phyloP scores from a whole-genome alignment of 306 rosid genomes.

The Dalbergia cultrata region DNA sequence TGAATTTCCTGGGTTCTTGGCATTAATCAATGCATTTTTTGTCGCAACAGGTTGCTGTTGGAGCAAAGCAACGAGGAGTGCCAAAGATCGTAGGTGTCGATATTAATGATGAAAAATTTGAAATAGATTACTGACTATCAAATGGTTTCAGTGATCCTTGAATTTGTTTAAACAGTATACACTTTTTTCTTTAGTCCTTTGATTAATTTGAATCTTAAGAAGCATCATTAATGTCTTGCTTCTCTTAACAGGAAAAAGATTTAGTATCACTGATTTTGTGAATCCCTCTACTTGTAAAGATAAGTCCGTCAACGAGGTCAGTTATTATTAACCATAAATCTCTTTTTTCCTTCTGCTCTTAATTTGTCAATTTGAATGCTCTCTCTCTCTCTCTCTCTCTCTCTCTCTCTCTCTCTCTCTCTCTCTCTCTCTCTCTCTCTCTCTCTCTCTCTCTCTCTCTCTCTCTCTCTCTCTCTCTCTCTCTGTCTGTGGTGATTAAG shows the following conservation, averaged over 20 bases:
- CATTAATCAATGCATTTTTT: neutral
- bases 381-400: neutral
- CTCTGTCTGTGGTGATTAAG: conserved; percentile 74
- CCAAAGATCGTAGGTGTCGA: conserved; percentile 76
- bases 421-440: too few species aligned
- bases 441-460: too few species aligned
- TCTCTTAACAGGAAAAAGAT: conserved; percentile 54
- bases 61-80: conserved; percentile 70
- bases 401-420: too few species aligned
- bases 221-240: neutral
- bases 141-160: neutral
- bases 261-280: conserved; percentile 70
- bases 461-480: too few species aligned
- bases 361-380: neutral
- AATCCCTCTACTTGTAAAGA: conserved; percentile 60
- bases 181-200: neutral
- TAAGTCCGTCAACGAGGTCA: conserved; percentile 68
- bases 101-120: conserved; percentile 61
- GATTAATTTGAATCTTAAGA: neutral
- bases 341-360: neutral
- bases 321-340: neutral
- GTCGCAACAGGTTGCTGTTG: conserved; percentile 65
- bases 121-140: conserved; percentile 49
- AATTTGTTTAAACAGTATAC: neutral
- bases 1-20: neutral